A percentile compares a stretch with the other conserved stretches of the same genome.
phyloP scores from a whole-genome alignment of 768 basidiomycete species.

The Rhizopogon roseolus region DNA sequence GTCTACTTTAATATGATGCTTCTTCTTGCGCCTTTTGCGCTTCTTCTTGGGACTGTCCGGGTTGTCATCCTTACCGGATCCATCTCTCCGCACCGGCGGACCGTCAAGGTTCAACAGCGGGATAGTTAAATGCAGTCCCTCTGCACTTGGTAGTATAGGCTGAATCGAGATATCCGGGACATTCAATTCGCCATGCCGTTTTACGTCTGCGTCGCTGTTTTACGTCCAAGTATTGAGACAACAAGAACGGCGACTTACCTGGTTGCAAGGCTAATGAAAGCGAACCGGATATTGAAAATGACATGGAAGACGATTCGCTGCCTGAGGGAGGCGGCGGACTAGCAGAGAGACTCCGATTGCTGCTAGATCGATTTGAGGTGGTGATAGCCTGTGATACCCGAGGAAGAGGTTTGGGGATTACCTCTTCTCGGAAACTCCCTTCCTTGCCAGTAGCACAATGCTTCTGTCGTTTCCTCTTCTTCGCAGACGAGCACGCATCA shows the following conservation, averaged over 20 bases:
- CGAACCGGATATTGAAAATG: background rate
- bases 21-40: conserved; percentile 49
- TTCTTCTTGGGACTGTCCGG: conserved; percentile 44
- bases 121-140: conserved; percentile 22
- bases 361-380: background rate
- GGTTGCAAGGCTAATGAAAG: background rate
- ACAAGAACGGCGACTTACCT: background rate
- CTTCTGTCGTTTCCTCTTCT: background rate
- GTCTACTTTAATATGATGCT: conserved; percentile 16
- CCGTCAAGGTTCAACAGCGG: conserved; percentile 56
- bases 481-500: background rate
- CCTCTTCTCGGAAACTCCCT: background rate
- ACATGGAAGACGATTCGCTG: background rate
- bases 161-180: background rate
- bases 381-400: background rate
- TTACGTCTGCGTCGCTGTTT: background rate
- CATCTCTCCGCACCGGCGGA: conserved; percentile 28
- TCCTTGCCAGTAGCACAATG: background rate
- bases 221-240: background rate
- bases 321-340: background rate
- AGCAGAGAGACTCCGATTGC: background rate
- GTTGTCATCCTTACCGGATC: conserved; percentile 11
- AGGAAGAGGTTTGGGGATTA: background rate
- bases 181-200: background rate
- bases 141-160: conserved; percentile 4